Base-by-base conservation (phyloP, 805 yeast genomes). In the Zygosaccharomyces bailii region DNA sequence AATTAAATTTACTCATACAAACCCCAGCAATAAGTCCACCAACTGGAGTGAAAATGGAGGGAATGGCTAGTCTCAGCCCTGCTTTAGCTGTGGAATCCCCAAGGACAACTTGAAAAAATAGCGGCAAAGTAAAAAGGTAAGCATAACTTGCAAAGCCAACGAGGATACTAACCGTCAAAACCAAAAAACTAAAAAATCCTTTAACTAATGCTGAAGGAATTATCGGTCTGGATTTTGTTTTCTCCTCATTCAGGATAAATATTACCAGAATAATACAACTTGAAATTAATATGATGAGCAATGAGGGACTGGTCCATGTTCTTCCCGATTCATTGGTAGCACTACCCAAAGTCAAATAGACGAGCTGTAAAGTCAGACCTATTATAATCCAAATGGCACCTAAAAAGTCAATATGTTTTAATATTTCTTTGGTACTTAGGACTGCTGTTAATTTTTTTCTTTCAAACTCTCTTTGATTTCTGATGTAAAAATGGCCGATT, bases 21-120 rank as follows among this genome's bases (percentile, higher is more conserved):
- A 60, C 49, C 0, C 75, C 76, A 1, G 74, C 63, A 5, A 63
- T 54, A 14, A 72, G 44, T 2, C 74, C 68, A 4, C 76, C 76
- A 19, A 70, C 59, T n/a, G 74, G 71, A 1, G 73, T 70, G 30
- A 67, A 66, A 13, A 68, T 41, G 2, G 75, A 65, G 4, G 74
- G 76, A 14, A 69, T 61, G 2, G 69, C 66, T 31, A 72, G 55
- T 42, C 75, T 54, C 14, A 71, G 51, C 2, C 76, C 76, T 4
- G 74, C 71, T 48, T 54, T 54, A 3, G 74, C 60, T 2, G 73
- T 61, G 0, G 72, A 44, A 48, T 72, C 75, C 2, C 68, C 71
- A 11, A 68, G 53, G 1, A 66, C 70, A 14, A 72, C 59, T 47
- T 72, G 76, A 39, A 72, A 70, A 29, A 71, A 59, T 20, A 70